phyloP scores from a whole-genome alignment of 2,329 filamentous ascomycete genomes.

The Colletotrichum viniferum region DNA sequence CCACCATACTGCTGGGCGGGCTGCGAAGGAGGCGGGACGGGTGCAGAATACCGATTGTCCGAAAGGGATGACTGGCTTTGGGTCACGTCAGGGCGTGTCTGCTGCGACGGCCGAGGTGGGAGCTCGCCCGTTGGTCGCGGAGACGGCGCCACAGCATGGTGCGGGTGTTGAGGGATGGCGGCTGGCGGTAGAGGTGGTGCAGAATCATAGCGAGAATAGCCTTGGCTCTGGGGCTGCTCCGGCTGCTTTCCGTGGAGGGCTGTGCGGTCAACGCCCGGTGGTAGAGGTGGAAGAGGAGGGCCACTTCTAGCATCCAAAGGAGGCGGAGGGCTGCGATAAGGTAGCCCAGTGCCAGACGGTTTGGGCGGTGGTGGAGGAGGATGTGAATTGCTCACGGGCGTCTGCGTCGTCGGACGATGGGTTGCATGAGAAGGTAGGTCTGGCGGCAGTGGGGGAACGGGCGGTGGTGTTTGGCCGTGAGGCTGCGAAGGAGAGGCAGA shows the following conservation, averaged over 20 bases:
- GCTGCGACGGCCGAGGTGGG: background rate
- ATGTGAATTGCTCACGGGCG: slow-evolving; percentile 34
- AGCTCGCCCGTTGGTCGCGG: slow-evolving; percentile 16
- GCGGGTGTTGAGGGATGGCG: background rate
- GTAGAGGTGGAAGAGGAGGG: slow-evolving; percentile 33
- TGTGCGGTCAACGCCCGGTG: slow-evolving; percentile 30
- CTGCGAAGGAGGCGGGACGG: slow-evolving; percentile 23
- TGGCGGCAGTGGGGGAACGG: slow-evolving; percentile 74
- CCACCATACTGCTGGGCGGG: background rate
- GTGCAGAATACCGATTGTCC: slow-evolving; percentile 26
- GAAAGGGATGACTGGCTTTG: background rate
- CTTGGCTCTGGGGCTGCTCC: slow-evolving; percentile 11
- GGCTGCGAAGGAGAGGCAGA: slow-evolving; percentile 34
- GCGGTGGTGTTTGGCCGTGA: slow-evolving; percentile 58
- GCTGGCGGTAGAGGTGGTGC: slow-evolving; percentile 49
- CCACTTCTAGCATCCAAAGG: slow-evolving; percentile 21
- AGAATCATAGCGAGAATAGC: slow-evolving; percentile 49
- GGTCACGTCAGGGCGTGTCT: slow-evolving; percentile 6
- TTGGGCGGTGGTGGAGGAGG: slow-evolving; percentile 63
- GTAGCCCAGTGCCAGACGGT: slow-evolving; percentile 38
- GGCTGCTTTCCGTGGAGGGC: slow-evolving; percentile 20
- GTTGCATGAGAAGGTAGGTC: slow-evolving; percentile 57
- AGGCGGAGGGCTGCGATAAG: slow-evolving; percentile 29
- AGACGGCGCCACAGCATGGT: background rate
- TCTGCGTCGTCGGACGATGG: slow-evolving; percentile 33